phyloP scores from a whole-genome alignment of 768 basidiomycete genomes.

The Antrodiella citrinella region DNA sequence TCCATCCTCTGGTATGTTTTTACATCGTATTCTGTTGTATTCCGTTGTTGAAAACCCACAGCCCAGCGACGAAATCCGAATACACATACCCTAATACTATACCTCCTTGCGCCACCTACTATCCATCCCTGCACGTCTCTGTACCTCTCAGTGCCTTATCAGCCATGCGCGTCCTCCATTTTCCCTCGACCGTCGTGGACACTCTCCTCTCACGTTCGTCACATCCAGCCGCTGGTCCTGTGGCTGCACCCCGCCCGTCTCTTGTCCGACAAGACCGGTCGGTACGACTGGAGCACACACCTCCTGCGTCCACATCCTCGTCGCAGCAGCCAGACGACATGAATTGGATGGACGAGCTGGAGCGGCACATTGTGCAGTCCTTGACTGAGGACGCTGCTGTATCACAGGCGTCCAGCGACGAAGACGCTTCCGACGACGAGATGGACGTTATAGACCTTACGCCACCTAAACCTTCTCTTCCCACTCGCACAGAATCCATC shows the following conservation, averaged over 20 bases:
- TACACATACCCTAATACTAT: too few relatives aligned
- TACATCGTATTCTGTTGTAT: too few relatives aligned
- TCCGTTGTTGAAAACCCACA: too few relatives aligned
- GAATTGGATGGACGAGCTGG: not conserved
- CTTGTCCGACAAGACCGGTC: not conserved
- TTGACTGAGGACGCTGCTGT: not conserved
- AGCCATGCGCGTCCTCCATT: not conserved
- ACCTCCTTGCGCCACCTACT: too few relatives aligned
- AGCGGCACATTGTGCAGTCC: not conserved
- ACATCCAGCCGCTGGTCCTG: not conserved
- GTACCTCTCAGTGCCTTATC: too few relatives aligned
- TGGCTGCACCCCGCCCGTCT: too few relatives aligned
- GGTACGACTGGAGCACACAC: not conserved
- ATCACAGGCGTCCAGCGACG: not conserved
- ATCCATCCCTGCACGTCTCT: too few relatives aligned
- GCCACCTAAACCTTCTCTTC: conserved; percentile 7
- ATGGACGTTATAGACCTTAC: not conserved
- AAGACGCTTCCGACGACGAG: not conserved
- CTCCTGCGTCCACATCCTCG: not conserved
- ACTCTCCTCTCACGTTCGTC: not conserved
- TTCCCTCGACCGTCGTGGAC: not conserved
- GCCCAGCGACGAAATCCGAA: too few relatives aligned
- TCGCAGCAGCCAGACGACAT: not conserved
- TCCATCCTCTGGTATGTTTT: too few relatives aligned
- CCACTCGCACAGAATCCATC: conserved; percentile 3